Percentiles rank a stretch among this genome's conserved stretches.
These are phyloP conservation scores for Phytophthora rubi DNA, from an alignment of 352 stramenopile species.

Conservation along the genomic window DNA sequence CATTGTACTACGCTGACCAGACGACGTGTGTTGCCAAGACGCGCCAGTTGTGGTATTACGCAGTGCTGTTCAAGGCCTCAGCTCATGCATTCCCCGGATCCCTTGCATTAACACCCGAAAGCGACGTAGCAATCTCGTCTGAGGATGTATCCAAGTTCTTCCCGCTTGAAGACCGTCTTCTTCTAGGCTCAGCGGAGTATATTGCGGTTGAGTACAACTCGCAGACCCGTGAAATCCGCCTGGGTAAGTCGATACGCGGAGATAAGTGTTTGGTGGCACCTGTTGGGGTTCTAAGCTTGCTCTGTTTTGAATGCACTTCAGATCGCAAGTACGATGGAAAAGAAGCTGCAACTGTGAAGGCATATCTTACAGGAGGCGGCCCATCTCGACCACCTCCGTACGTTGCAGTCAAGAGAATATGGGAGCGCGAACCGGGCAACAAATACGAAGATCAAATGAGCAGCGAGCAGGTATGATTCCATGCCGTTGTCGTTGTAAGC, in stretches of 20 bases:
- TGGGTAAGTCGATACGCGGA: slow-evolving; percentile 39
- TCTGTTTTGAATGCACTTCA: slow-evolving; percentile 18
- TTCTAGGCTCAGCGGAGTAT: slow-evolving; percentile 67
- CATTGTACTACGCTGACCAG: slow-evolving; percentile 41
- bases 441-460: slow-evolving; percentile 86
- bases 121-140: slow-evolving; percentile 40
- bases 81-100: slow-evolving; percentile 58
- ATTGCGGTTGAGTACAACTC: slow-evolving; percentile 50
- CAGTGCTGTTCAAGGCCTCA: slow-evolving; percentile 68
- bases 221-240: slow-evolving; percentile 44
- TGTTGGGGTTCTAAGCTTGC: slow-evolving; percentile 1
- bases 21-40: slow-evolving; percentile 27
- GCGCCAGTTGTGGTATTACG: slow-evolving; percentile 77
- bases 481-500: background rate
- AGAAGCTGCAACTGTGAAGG: slow-evolving; percentile 44
- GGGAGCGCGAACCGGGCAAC: slow-evolving; percentile 81
- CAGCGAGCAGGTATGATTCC: slow-evolving; percentile 60
- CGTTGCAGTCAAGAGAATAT: slow-evolving; percentile 66
- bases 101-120: slow-evolving; percentile 50
- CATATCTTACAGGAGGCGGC: slow-evolving; percentile 53
- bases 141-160: slow-evolving; percentile 68
- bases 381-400: slow-evolving; percentile 63
- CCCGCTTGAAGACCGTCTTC: slow-evolving; percentile 60
- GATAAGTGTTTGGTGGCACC: background rate
- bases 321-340: slow-evolving; percentile 72